These are phyloP conservation scores for Sergeia podlipaevii DNA, from an alignment of 208 protist species.

Conservation along the genomic window DNA sequence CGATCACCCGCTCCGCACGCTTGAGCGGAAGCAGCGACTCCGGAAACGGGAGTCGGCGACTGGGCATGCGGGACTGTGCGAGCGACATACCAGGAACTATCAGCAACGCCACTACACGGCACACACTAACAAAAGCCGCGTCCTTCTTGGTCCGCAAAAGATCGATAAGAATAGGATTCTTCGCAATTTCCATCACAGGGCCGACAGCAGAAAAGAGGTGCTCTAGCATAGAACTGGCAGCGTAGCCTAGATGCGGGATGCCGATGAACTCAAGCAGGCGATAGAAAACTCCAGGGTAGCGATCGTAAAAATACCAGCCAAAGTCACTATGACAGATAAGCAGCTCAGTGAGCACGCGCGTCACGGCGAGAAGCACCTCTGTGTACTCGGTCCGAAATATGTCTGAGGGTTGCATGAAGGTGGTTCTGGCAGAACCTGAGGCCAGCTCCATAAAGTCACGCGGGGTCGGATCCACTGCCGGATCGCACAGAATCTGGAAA, in stretches of 20 bases:
- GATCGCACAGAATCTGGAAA: constrained; percentile 56
- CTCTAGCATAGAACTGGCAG: constrained; percentile 45
- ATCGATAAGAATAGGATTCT: constrained; percentile 35
- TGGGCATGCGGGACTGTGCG: constrained; percentile 31
- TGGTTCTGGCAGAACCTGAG: constrained; percentile 2
- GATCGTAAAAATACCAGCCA: constrained; percentile 76
- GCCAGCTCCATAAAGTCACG: neutral
- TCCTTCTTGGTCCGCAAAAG: constrained; percentile 38
- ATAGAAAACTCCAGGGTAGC: constrained; percentile 70
- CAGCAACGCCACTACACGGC: constrained; percentile 68
- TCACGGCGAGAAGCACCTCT: constrained; percentile 22
- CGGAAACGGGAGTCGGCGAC: constrained; percentile 41
- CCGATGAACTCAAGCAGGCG: constrained; percentile 66
- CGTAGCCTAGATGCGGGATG: constrained; percentile 18
- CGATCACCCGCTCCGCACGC: constrained; percentile 71
- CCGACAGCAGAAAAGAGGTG: constrained; percentile 67
- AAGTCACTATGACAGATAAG: constrained; percentile 62
- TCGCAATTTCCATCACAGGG: constrained; percentile 75
- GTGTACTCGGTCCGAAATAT: constrained; percentile 20
- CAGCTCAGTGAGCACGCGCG: constrained; percentile 58
- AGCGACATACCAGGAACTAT: constrained; percentile 49
- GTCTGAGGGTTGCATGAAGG: constrained; percentile 2
- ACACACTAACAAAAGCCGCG: constrained; percentile 40
- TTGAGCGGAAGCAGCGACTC: constrained; percentile 48
- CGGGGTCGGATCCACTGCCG: constrained; percentile 21